Conservation (phyloP, 768 basidiomycete species). For the Baorangia bicolor region DNA sequence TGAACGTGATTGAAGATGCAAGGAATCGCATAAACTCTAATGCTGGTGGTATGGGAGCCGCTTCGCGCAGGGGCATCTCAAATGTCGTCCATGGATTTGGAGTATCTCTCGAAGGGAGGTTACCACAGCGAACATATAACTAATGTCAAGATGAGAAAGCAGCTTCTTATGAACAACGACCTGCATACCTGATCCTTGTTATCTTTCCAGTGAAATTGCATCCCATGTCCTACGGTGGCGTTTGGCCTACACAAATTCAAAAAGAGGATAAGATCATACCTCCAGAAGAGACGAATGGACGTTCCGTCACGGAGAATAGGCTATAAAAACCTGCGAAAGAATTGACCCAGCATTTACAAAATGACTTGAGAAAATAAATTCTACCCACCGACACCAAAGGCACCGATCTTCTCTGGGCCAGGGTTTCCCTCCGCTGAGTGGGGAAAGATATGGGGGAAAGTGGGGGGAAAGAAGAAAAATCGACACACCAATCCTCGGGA, state of each 20-base stretch:
- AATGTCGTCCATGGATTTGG: conserved; percentile 74
- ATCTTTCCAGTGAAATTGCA: not conserved
- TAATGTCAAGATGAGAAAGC: not conserved
- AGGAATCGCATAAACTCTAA: conserved; percentile 91
- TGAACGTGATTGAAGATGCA: conserved; percentile 88
- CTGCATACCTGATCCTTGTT: not conserved
- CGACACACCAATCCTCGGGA: conserved; percentile 80
- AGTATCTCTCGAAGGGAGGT: not conserved
- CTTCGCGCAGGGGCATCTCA: conserved; percentile 79
- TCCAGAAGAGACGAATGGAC: not conserved
- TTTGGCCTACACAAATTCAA: not conserved
- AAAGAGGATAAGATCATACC: not conserved
- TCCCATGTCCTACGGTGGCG: not conserved
- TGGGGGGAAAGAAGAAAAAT: not conserved
- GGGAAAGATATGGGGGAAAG: not conserved
- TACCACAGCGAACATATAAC: not conserved
- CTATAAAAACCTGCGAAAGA: conserved; percentile 61
- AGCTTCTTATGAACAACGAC: no score
- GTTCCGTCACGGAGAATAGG: conserved; percentile 63
- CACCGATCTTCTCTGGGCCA: conserved; percentile 92
- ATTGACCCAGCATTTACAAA: not conserved
- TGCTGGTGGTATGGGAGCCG: conserved; percentile 66
- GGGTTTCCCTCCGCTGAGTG: conserved; percentile 87
- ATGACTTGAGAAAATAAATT: not conserved
- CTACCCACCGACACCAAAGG: conserved; percentile 78